These are phyloP conservation scores for Apiotrichum sp. DNA, from an alignment of 1,284 basidiomycete species.

Conservation along the genomic window DNA sequence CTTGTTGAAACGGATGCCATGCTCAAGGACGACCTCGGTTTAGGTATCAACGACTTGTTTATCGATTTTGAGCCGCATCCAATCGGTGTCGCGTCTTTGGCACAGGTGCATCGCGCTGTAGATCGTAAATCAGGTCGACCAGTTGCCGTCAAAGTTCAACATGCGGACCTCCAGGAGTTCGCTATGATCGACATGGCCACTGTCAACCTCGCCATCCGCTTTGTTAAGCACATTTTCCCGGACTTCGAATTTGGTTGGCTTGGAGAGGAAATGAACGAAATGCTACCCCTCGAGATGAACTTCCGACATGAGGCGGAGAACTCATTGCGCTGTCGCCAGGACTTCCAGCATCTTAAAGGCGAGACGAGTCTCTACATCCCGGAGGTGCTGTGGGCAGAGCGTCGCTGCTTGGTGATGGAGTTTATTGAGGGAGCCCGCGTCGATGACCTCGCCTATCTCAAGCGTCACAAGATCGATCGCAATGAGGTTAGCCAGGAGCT, in stretches of 20 bases:
- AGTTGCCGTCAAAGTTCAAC: slow-evolving; percentile 97
- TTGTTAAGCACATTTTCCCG: slow-evolving; percentile 76
- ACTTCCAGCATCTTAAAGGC: slow-evolving; percentile 61
- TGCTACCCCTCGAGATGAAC: slow-evolving; percentile 85
- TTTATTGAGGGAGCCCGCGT: slow-evolving; percentile 78
- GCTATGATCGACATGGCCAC: slow-evolving; percentile 68
- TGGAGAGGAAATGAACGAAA: slow-evolving; percentile 84
- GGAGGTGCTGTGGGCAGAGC: slow-evolving; percentile 72
- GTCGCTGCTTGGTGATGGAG: slow-evolving; percentile 90
- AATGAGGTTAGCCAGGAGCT: slow-evolving; percentile 89
- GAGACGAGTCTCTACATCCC: slow-evolving; percentile 86
- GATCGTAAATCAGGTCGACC: slow-evolving; percentile 63
- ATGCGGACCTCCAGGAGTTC: slow-evolving; percentile 89
- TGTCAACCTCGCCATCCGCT: slow-evolving; percentile 54
- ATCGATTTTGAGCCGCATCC: slow-evolving; percentile 81
- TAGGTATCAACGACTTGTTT: slow-evolving; percentile 49
- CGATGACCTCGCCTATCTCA: slow-evolving; percentile 81
- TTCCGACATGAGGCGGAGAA: slow-evolving; percentile 78
- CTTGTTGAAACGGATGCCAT: slow-evolving; percentile 40
- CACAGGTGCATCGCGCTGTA: slow-evolving; percentile 85
- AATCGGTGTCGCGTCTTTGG: slow-evolving; percentile 86
- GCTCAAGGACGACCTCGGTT: slow-evolving; percentile 37
- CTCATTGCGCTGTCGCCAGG: slow-evolving; percentile 61
- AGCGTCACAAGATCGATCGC: slow-evolving; percentile 78
- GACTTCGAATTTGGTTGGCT: slow-evolving; percentile 84